Evolutionary conservation across 2,329 filamentous ascomycete genomes (phyloP).

Genomic region (Verticillium albo-atrum): DNA sequence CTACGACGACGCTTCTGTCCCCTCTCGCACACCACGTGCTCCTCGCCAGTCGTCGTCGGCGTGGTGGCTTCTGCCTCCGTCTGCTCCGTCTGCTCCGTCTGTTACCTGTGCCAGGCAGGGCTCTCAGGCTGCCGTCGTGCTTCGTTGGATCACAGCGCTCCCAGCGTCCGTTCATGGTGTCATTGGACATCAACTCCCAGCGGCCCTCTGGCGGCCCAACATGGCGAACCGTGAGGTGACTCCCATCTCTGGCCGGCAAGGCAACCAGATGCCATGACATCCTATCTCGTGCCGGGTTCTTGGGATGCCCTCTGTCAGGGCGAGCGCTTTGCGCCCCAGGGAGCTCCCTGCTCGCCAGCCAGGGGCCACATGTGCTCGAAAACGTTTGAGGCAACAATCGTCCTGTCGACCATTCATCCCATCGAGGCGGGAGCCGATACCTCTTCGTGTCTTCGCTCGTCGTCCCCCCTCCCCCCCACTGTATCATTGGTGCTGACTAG

Average conservation of each 20-base stretch:
- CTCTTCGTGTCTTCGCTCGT: not conserved
- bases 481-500: not conserved
- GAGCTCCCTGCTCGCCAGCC: not conserved
- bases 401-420: not conserved
- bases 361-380: conserved; percentile 2
- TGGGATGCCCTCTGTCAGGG: not conserved
- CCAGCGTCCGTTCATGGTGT: not conserved
- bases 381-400: not conserved
- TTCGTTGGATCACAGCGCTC: conserved; percentile 1
- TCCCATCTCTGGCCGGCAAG: conserved; percentile 4
- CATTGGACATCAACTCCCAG: not conserved
- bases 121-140: not conserved
- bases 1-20: not conserved
- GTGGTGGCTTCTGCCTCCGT: not conserved
- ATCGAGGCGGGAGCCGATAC: not conserved
- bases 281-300: not conserved
- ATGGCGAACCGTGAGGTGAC: conserved; percentile 6
- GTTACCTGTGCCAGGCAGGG: not conserved
- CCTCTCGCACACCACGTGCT: not conserved
- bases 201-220: conserved; percentile 9
- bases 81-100: too few relatives aligned
- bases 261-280: conserved; percentile 7
- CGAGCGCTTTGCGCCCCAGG: not conserved
- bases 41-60: not conserved
- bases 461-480: not conserved